Base-by-base conservation (phyloP, 108 stramenopile species). In the Nitzschia sp. region DNA sequence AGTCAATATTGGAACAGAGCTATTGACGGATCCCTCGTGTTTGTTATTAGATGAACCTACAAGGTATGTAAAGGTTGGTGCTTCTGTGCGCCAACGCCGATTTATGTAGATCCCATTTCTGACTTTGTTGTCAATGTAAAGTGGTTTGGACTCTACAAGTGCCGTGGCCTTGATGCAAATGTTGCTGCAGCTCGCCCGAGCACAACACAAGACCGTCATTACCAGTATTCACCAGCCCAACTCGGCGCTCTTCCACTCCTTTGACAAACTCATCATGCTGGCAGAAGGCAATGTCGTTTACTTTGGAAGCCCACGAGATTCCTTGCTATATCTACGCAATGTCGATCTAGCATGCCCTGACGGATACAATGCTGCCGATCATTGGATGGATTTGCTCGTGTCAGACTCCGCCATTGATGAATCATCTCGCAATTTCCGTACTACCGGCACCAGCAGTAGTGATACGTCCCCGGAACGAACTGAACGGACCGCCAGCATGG, bases 11-110 rank as follows among this genome's bases (percentile, higher is more conserved):
- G 88, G 87, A 25, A 85, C 80, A 30, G 90, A 90, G 34, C 61
- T 89, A 17, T 61, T 94, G 13, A 91, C 90, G 1, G 75, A 91
- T 58, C 93, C 93, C 17, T 47, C 57, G 9, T 70, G 88, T 23
- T 42, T 93, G 3, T 26, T 95, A 21, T 60, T 95, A 33, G 94
- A 95, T 71, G 94, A 95, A 61, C 91, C 94, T 0, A 93, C 94
- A 1, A 51, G 49, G 49, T 51, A 51, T 21, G 49, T 21, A 13
- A 13, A 42, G 6, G 13, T 42, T 42, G 38, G 38, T 42, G 13
- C 38, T 13, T 42, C 38, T n/a, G n/a, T n/a, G n/a, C n/a, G n/a
- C n/a, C n/a, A n/a, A n/a, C n/a, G n/a, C n/a, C n/a, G n/a, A n/a
- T n/a, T n/a, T n/a, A n/a, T n/a, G n/a, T 15, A 51, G 11, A 31